Evolutionary conservation across 2,329 filamentous ascomycete genomes (phyloP).

Genomic region (Stachybotrys chlorohalonatus): DNA sequence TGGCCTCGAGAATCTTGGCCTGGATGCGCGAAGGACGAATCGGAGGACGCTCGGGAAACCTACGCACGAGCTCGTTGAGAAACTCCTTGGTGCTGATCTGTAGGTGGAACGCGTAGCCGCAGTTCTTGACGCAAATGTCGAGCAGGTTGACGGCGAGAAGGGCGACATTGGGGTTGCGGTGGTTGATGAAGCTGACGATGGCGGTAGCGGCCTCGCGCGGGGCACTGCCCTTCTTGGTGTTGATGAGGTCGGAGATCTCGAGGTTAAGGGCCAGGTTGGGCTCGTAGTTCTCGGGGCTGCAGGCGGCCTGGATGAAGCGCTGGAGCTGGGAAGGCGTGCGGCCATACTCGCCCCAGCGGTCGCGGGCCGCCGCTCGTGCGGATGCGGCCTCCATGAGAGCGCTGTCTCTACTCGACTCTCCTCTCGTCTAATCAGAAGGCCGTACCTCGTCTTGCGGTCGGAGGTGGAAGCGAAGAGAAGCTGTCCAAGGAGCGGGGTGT

Average conservation of each 20-base stretch:
- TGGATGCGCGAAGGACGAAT: conserved; percentile 81
- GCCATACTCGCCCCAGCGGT: conserved; percentile 80
- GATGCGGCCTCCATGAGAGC: conserved; percentile 81
- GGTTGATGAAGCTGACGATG: conserved; percentile 92
- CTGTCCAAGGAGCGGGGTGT: not conserved
- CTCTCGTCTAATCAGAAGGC: not conserved
- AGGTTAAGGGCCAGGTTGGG: conserved; percentile 93
- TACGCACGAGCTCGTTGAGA: conserved; percentile 90
- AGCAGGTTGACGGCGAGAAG: conserved; percentile 84
- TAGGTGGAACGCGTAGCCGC: conserved; percentile 96
- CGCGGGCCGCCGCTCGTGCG: conserved; percentile 87
- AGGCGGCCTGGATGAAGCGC: conserved; percentile 92
- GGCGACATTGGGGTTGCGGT: conserved; percentile 92
- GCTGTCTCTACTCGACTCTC: not conserved
- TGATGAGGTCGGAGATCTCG: conserved; percentile 93
- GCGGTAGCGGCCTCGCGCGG: conserved; percentile 90
- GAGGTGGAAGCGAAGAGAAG: not conserved
- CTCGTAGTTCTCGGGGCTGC: conserved; percentile 95
- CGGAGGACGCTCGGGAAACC: conserved; percentile 90
- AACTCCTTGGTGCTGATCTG: conserved; percentile 99
- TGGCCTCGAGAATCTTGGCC: conserved; percentile 84
- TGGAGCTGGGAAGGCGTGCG: conserved; percentile 79
- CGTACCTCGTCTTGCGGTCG: not conserved
- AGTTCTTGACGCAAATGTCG: conserved; percentile 99
- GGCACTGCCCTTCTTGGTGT: conserved; percentile 92